phyloP scores from a whole-genome alignment of 257 asterid species.

The Apocynum venetum region DNA sequence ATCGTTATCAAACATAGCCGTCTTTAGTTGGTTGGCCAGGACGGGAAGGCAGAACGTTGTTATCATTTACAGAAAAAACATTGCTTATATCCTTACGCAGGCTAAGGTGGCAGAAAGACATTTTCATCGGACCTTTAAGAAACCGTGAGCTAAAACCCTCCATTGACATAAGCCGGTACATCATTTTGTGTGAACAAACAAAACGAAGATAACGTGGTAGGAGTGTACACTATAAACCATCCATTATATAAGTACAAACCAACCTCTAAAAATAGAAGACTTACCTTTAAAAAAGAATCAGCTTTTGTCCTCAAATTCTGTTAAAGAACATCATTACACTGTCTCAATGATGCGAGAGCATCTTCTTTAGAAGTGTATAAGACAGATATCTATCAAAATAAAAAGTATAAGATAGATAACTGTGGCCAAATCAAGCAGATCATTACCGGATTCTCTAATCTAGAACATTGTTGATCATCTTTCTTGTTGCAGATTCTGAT shows the following conservation, averaged over 20 bases:
- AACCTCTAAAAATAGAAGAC: constrained; percentile 40
- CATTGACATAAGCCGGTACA: constrained; percentile 21
- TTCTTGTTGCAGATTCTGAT: neutral
- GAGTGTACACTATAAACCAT: constrained; percentile 22
- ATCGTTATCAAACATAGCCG: neutral
- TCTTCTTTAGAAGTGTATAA: constrained; percentile 6
- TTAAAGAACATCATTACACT: constrained; percentile 5
- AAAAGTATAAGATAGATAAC: no score
- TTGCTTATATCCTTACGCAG: neutral
- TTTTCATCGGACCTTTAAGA: constrained; percentile 10
- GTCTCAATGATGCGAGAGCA: constrained; percentile 21
- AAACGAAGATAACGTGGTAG: constrained; percentile 27
- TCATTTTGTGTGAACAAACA: constrained; percentile 28
- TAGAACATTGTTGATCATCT: neutral
- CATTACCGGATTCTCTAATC: neutral
- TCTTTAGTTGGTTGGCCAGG: neutral
- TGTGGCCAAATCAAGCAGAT: neutral
- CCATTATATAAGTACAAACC: constrained; percentile 22
- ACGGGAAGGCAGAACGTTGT: neutral
- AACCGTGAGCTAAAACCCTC: constrained; percentile 24
- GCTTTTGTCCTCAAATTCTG: constrained; percentile 33
- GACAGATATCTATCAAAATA: neutral
- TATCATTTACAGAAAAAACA: neutral
- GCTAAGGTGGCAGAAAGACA: neutral
- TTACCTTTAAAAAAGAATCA: constrained; percentile 13